Conservation (phyloP, 129 eudicot genomes). For the sunflower (Helianthus annuus) region DNA sequence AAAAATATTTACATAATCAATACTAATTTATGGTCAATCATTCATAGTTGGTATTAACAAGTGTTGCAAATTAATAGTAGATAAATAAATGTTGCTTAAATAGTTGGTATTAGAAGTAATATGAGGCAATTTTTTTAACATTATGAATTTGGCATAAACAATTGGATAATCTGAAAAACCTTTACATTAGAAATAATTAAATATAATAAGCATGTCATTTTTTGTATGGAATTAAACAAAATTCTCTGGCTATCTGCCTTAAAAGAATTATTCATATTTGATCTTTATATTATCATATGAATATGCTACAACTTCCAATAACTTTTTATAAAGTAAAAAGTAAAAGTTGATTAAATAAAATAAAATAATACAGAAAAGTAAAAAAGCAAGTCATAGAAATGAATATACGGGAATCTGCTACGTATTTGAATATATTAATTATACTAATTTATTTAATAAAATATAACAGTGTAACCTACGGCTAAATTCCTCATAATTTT, state of each 20-base stretch:
- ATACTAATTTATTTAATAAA: background rate
- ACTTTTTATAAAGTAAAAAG: conserved; percentile 41
- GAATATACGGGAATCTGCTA: conserved; percentile 33
- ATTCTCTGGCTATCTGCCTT: conserved; percentile 37
- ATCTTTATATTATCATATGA: conserved; percentile 21
- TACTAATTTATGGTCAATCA: no score
- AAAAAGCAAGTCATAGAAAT: conserved; percentile 29
- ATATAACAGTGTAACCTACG: background rate
- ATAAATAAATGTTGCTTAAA: no score
- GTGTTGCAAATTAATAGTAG: no score
- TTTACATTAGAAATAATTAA: conserved; percentile 17
- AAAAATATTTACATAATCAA: background rate
- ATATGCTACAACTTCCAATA: conserved; percentile 37
- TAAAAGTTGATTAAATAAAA: conserved; percentile 21
- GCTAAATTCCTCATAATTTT: no score
- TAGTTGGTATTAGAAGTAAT: background rate
- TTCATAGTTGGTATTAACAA: no score
- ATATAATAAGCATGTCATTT: conserved; percentile 38
- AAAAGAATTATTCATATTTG: conserved; percentile 29
- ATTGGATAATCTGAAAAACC: conserved; percentile 1
- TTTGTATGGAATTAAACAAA: conserved; percentile 40
- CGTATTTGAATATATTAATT: background rate
- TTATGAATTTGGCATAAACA: background rate
- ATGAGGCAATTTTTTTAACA: background rate
- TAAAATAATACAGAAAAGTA: conserved; percentile 33